phyloP scores from a whole-genome alignment of 2,329 filamentous ascomycete species.

The Verticillium isaacii region DNA sequence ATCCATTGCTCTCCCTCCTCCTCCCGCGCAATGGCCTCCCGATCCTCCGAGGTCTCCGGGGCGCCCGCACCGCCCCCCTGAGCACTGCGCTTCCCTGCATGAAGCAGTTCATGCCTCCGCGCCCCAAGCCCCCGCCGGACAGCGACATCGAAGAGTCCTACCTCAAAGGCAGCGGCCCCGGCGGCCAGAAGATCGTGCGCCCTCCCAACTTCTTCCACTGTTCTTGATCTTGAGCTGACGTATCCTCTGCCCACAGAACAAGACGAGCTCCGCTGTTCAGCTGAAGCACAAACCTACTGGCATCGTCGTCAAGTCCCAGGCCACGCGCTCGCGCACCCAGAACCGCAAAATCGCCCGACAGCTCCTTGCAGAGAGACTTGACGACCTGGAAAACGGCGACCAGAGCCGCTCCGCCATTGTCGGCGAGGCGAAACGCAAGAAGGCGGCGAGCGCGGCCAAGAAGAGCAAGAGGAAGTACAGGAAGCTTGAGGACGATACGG shows the following conservation, averaged over 20 bases:
- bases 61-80: slow-evolving; percentile 17
- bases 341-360: slow-evolving; percentile 82
- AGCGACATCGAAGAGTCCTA: slow-evolving; percentile 79
- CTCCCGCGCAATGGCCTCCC: neutral
- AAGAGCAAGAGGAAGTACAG: slow-evolving; percentile 80
- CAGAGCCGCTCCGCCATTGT: slow-evolving; percentile 63
- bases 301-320: slow-evolving; percentile 90
- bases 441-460: slow-evolving; percentile 71
- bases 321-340: slow-evolving; percentile 78
- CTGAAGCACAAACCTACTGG: slow-evolving; percentile 86
- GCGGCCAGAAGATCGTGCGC: slow-evolving; percentile 87
- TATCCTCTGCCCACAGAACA: slow-evolving; percentile 59
- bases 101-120: slow-evolving; percentile 66
- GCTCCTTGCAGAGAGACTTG: slow-evolving; percentile 69
- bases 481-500: slow-evolving; percentile 38
- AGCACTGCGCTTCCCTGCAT: slow-evolving; percentile 21
- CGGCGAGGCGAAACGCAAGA: slow-evolving; percentile 57
- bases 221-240: slow-evolving; percentile 3
- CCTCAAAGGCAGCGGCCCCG: slow-evolving; percentile 86
- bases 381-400: slow-evolving; percentile 68
- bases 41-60: neutral
- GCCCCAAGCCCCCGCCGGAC: slow-evolving; percentile 68
- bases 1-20: neutral
- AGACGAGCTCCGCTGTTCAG: slow-evolving; percentile 93
- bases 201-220: neutral